Evolutionary conservation across 805 yeast species (phyloP).

Genomic region (Limtongozyma cylindracea): DNA sequence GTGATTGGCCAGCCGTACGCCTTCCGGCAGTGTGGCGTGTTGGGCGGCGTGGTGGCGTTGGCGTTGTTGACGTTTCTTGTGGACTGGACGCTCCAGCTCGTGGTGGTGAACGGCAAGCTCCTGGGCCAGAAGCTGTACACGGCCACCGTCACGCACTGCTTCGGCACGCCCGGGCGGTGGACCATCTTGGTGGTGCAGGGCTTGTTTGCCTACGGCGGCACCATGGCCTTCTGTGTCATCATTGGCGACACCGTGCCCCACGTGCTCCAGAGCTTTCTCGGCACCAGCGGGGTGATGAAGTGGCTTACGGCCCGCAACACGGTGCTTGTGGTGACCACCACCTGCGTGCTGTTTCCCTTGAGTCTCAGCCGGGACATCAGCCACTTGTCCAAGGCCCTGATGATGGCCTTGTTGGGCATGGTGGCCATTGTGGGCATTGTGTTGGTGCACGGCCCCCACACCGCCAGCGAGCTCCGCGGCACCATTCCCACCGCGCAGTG

Average conservation of each 20-base stretch:
- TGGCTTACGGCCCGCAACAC: slow-evolving; percentile 40
- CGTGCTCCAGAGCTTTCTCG: slow-evolving; percentile 41
- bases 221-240: slow-evolving; percentile 81
- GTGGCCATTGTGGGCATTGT: slow-evolving; percentile 50
- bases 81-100: slow-evolving; percentile 69
- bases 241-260: slow-evolving; percentile 93
- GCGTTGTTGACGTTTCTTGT: slow-evolving; percentile 37
- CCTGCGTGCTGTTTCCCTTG: slow-evolving; percentile 59
- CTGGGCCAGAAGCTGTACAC: slow-evolving; percentile 64
- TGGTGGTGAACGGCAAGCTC: slow-evolving; percentile 60
- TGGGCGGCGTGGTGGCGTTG: slow-evolving; percentile 45
- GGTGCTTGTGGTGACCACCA: slow-evolving; percentile 45
- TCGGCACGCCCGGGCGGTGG: slow-evolving; percentile 47
- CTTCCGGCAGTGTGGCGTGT: slow-evolving; percentile 50
- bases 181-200: slow-evolving; percentile 56
- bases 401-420: slow-evolving; percentile 74
- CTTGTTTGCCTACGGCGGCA: slow-evolving; percentile 82
- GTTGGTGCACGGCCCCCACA: slow-evolving; percentile 43
- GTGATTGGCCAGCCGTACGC: slow-evolving; percentile 89
- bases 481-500: slow-evolving; percentile 14
- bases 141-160: slow-evolving; percentile 59
- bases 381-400: slow-evolving; percentile 66
- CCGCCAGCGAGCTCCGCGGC: slow-evolving; percentile 21
- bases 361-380: slow-evolving; percentile 65
- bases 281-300: slow-evolving; percentile 8